Base-by-base conservation (phyloP, 2,329 filamentous ascomycete species). In the Xylaria sp. region DNA sequence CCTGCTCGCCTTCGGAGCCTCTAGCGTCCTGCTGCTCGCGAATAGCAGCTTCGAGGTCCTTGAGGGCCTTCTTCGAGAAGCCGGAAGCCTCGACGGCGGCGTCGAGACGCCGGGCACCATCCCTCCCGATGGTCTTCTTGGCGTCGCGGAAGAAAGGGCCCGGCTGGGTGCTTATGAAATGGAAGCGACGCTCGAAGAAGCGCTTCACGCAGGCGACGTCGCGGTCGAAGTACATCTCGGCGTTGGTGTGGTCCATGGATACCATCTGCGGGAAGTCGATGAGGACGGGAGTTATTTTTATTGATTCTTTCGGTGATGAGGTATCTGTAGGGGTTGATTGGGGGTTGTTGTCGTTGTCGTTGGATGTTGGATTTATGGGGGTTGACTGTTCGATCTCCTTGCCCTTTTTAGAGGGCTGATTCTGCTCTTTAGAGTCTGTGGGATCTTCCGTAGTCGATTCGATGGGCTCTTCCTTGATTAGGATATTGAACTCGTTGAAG, bases 241-340 rank as follows among this genome's bases (percentile, higher is more conserved):
- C 97, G 77, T 99, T 98, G 44, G 86, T 82, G 78, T 99, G 96
- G 74, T 97, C 94, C 79, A 97, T 94, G 0, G 95, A 98, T 1
- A 99, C 90, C 92, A 98, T 98, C 79, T 99, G 96, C 0, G 96
- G 96, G 78, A 99, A 99, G 82, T 99, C 97, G 76, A 99, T 99
- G 55, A 99, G 84, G 63, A 98, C 89, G 0, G 96, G 96, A 7
- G 89, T 89, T 32, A 97, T 83, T 39, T 69, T 68, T 6, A 72
- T n/a, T 46, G 41, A 44, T 44, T 44, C 41, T 4, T 44, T n/a
- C 6, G 10, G 50, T 2, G 15, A 9, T 12, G 13, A 12, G 1
- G 46, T 63, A 8, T 51, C 50, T 25, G 37, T 50, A 2, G 54
- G 4, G 37, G 34, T 20, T 18, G 34, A 2, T n/a, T 55, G n/a